Conservation (phyloP, 2,329 filamentous ascomycete genomes). For the Colletotrichum zoysiae region DNA sequence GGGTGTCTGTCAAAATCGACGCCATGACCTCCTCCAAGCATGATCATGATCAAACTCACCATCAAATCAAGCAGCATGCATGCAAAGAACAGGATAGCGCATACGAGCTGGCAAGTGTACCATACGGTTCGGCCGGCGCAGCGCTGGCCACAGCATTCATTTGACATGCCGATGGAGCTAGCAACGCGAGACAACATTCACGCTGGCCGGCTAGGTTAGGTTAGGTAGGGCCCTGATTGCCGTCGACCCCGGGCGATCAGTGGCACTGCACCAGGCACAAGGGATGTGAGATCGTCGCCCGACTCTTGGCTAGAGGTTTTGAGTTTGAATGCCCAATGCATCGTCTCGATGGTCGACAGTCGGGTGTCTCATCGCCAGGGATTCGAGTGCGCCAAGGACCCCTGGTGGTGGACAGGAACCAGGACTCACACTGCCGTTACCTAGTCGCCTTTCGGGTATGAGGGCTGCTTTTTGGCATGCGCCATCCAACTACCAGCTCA, state of each 20-base stretch:
- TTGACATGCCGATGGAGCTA: not conserved
- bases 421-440: no score
- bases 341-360: not conserved
- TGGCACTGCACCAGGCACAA: conserved; percentile 15
- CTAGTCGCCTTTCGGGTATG: not conserved
- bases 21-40: conserved; percentile 19
- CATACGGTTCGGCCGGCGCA: not conserved
- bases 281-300: conserved; percentile 19
- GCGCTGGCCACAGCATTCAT: not conserved
- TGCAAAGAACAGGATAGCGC: not conserved
- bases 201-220: not conserved
- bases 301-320: conserved; percentile 4
- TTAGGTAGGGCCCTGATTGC: no score
- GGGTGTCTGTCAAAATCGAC: conserved; percentile 27
- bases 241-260: conserved; percentile 2
- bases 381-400: not conserved
- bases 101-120: not conserved
- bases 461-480: not conserved
- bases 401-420: not conserved
- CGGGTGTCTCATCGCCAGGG: not conserved
- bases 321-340: conserved; percentile 16
- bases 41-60: conserved; percentile 31
- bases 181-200: not conserved
- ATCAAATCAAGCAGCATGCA: conserved; percentile 6
- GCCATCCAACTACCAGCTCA: not conserved